Percentiles rank a stretch among this genome's conserved stretches.
Evolutionary conservation across 179 eudicot species (phyloP).

Genomic region (Heliamphora pulchella): DNA sequence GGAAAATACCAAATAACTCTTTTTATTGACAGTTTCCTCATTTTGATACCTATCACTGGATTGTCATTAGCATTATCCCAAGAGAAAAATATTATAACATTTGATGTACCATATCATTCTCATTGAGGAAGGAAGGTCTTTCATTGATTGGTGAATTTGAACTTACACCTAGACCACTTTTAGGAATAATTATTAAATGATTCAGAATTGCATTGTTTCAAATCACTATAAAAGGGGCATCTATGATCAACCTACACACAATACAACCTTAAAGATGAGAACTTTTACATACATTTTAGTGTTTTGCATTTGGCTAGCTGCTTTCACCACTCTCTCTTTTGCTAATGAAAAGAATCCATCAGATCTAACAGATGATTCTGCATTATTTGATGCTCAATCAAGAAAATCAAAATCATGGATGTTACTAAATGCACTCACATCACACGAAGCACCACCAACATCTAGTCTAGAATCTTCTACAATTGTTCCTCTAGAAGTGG

Average conservation of each 20-base stretch:
- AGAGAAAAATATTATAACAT: too few species aligned
- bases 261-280: neutral
- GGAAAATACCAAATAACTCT: too few species aligned
- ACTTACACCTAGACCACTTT: too few species aligned
- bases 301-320: neutral
- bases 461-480: neutral
- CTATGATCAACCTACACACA: neutral
- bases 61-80: too few species aligned
- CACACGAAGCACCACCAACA: neutral
- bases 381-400: neutral
- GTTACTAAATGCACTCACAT: neutral
- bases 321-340: constrained; percentile 6
- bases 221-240: neutral
- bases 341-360: neutral
- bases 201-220: too few species aligned
- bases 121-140: too few species aligned
- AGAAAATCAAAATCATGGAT: neutral
- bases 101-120: too few species aligned
- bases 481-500: neutral
- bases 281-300: neutral
- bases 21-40: too few species aligned
- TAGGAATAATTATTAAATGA: too few species aligned
- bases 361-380: neutral
- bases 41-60: too few species aligned
- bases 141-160: too few species aligned